These are phyloP conservation scores for Oryza punctata DNA, from an alignment of 176 grass and related monocot genomes.

Conservation along the genomic window DNA sequence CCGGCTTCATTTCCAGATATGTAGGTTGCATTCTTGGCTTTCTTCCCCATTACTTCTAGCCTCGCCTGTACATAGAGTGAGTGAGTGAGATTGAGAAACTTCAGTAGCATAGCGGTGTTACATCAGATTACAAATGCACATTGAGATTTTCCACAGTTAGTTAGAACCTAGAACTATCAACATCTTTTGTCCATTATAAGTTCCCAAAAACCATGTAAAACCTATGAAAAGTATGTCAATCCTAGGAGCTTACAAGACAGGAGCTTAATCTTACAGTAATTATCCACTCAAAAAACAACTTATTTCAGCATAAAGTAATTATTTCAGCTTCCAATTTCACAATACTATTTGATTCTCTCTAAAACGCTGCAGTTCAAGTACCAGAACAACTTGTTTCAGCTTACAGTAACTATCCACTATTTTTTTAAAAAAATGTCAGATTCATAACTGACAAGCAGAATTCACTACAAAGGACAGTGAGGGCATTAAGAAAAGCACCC, in stretches of 20 bases:
- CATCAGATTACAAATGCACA: not conserved
- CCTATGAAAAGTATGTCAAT: not conserved
- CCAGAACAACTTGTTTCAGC: not conserved
- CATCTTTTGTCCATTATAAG: not conserved
- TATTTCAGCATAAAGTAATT: too few species aligned
- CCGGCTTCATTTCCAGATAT: slow-evolving; percentile 84
- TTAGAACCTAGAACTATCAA: not conserved
- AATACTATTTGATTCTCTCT: not conserved
- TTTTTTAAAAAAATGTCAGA: not conserved
- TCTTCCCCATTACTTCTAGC: slow-evolving; percentile 89
- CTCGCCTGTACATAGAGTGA: slow-evolving; percentile 51
- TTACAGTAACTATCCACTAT: not conserved
- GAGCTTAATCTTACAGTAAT: not conserved
- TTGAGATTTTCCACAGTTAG: not conserved
- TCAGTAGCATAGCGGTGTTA: slow-evolving; percentile 13
- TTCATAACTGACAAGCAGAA: not conserved
- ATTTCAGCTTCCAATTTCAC: too few species aligned
- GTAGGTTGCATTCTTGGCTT: slow-evolving; percentile 86
- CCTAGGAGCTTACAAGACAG: not conserved
- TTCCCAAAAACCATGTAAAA: not conserved
- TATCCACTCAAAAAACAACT: too few species aligned
- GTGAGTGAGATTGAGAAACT: slow-evolving; percentile 17
- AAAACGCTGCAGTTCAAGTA: not conserved
- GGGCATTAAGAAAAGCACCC: not conserved
- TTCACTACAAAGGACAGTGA: not conserved